These are phyloP conservation scores for Alliaria petiolata DNA, from an alignment of 345 rosid genomes.

Conservation along the genomic window DNA sequence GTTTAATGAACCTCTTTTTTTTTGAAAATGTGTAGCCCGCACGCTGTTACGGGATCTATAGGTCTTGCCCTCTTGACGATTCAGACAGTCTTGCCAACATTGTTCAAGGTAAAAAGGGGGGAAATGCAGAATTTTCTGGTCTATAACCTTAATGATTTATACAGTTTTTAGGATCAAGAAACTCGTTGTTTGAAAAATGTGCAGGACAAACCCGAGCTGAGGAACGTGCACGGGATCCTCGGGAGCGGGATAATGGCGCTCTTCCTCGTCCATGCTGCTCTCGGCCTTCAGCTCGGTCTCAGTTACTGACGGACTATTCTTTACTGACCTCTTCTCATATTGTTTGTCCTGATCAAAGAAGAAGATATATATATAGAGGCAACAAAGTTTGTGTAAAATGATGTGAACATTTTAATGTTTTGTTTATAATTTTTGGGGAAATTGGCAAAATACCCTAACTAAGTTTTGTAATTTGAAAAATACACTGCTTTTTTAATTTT, in stretches of 20 bases:
- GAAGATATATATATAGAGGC: too few species aligned
- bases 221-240: constrained; percentile 80
- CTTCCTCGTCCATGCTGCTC: constrained; percentile 70
- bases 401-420: too few species aligned
- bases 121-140: background rate
- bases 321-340: constrained; percentile 1
- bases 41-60: constrained; percentile 73
- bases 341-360: too few species aligned
- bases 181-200: background rate
- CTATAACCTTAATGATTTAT: background rate
- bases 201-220: constrained; percentile 77
- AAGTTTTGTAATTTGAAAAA: too few species aligned
- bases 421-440: too few species aligned
- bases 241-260: constrained; percentile 93
- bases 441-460: too few species aligned
- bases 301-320: constrained; percentile 51
- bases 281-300: constrained; percentile 91
- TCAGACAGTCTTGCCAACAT: constrained; percentile 66
- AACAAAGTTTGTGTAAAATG: too few species aligned
- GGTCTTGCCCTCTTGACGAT: constrained; percentile 75
- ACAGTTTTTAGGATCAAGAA: background rate
- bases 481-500: too few species aligned
- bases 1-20: background rate
- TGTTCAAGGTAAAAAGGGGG: constrained; percentile 63
- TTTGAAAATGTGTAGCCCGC: constrained; percentile 59